A percentile compares a stretch with the other conserved stretches of the same genome.
Evolutionary conservation across 352 stramenopile species (phyloP).

Genomic region (Plasmopara viticola): DNA sequence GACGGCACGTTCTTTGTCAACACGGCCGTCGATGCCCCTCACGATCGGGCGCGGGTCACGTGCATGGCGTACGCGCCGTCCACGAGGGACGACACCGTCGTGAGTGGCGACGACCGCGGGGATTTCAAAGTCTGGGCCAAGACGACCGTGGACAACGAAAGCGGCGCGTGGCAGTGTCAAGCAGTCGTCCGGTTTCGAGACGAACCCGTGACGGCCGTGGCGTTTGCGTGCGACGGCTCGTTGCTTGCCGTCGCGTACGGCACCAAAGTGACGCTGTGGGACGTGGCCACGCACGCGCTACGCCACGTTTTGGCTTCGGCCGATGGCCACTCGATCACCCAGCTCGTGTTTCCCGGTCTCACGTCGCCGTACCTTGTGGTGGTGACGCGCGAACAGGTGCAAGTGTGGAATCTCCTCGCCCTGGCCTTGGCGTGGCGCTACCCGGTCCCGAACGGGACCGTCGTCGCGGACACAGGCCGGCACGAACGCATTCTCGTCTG

Average conservation of each 20-base stretch:
- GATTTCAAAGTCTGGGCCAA: slow-evolving; percentile 83
- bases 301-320: slow-evolving; percentile 64
- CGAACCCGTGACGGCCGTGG: slow-evolving; percentile 55
- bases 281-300: slow-evolving; percentile 68
- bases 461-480: slow-evolving; percentile 29
- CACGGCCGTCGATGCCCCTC: slow-evolving; percentile 75
- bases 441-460: slow-evolving; percentile 31
- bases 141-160: slow-evolving; percentile 5
- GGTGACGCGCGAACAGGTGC: slow-evolving; percentile 44
- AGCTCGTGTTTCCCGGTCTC: slow-evolving; percentile 53
- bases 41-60: slow-evolving; percentile 47
- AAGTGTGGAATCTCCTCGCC: slow-evolving; percentile 73
- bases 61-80: slow-evolving; percentile 50
- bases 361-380: slow-evolving; percentile 62
- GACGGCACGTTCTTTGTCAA: slow-evolving; percentile 75
- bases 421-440: slow-evolving; percentile 71
- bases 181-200: slow-evolving; percentile 75
- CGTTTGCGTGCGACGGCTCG: slow-evolving; percentile 70
- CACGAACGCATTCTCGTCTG: slow-evolving; percentile 50
- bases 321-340: slow-evolving; percentile 41
- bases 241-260: slow-evolving; percentile 80
- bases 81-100: slow-evolving; percentile 33
- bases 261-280: slow-evolving; percentile 80
- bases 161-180: slow-evolving; percentile 64
- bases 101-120: slow-evolving; percentile 56